These are phyloP conservation scores for Leccinum variicolor DNA, from an alignment of 768 basidiomycete species.

Conservation along the genomic window DNA sequence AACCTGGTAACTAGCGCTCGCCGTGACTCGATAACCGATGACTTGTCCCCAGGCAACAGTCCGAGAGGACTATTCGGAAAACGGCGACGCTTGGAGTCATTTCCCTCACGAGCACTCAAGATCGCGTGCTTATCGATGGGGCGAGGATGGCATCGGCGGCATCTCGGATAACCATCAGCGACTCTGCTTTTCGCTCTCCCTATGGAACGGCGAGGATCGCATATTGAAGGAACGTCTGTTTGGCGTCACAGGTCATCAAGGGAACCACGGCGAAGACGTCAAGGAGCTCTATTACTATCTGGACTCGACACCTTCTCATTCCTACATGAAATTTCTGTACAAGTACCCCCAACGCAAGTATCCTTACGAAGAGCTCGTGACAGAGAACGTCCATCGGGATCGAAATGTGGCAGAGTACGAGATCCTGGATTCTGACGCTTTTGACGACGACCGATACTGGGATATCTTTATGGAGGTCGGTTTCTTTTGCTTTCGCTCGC, in stretches of 20 bases:
- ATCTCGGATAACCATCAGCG: conserved; percentile 97
- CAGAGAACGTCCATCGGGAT: conserved; percentile 76
- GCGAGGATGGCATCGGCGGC: conserved; percentile 96
- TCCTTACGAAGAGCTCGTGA: conserved; percentile 92
- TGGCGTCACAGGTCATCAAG: conserved; percentile 94
- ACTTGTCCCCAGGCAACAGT: conserved; percentile 76
- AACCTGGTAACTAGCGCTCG: neutral
- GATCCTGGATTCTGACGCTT: conserved; percentile 86
- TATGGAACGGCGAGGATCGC: conserved; percentile 94
- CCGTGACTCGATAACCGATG: conserved; percentile 10
- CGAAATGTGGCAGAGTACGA: conserved; percentile 91
- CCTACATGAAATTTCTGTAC: conserved; percentile 99
- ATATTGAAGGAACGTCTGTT: conserved; percentile 97
- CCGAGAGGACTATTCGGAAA: conserved; percentile 94
- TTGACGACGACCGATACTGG: conserved; percentile 95
- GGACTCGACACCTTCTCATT: conserved; percentile 97
- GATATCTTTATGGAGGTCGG: conserved; percentile 95
- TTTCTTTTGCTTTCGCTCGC: conserved; percentile 10
- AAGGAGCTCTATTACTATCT: conserved; percentile 99
- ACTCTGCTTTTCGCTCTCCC: conserved; percentile 82
- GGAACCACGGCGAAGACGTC: conserved; percentile 99
- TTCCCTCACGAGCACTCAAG: conserved; percentile 93
- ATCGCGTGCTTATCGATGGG: conserved; percentile 96
- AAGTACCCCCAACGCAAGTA: conserved; percentile 93
- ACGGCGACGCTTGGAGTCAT: conserved; percentile 95